These are phyloP conservation scores for Astragalus glycyphyllos DNA, from an alignment of 306 rosid genomes.

Conservation along the genomic window DNA sequence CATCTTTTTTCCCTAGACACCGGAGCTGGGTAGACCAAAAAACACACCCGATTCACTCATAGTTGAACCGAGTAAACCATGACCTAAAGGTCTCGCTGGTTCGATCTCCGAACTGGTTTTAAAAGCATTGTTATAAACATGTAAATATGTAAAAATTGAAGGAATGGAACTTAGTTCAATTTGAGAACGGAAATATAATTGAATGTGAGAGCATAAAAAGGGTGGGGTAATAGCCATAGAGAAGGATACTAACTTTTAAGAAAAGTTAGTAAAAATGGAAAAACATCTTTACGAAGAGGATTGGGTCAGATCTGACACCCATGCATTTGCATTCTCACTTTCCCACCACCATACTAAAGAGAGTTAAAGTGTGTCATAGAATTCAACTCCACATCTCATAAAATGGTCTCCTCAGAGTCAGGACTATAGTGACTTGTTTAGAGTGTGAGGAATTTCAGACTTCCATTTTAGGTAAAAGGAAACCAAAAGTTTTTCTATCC, in stretches of 20 bases:
- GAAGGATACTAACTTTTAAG: conserved; percentile 40
- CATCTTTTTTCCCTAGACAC: too few relatives aligned
- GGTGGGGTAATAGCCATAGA: conserved; percentile 34
- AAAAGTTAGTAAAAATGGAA: conserved; percentile 48
- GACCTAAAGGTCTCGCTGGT: too few relatives aligned
- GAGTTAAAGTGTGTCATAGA: conserved; percentile 51
- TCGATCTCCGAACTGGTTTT: too few relatives aligned
- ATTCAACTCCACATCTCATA: conserved; percentile 56
- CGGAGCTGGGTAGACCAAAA: too few relatives aligned
- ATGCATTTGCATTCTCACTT: conserved; percentile 49
- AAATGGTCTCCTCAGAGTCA: conserved; percentile 60
- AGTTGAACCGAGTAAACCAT: too few relatives aligned
- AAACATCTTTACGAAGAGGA: conserved; percentile 57
- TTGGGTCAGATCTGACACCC: conserved; percentile 65
- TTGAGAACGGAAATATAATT: conserved; percentile 9
- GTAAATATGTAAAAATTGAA: conserved; percentile 1
- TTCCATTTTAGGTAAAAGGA: conserved; percentile 58
- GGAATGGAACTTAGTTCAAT: conserved; percentile 43
- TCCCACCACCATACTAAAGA: conserved; percentile 51
- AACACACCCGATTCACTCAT: too few relatives aligned
- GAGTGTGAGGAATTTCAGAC: conserved; percentile 53
- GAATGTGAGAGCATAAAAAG: background rate
- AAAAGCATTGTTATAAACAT: background rate
- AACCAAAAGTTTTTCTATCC: conserved; percentile 45
- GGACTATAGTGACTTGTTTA: conserved; percentile 56